Evolutionary conservation across 2,329 filamentous ascomycete genomes (phyloP), one percentile per base, ranked within the genome.

Genomic region (Xylariomycetidae sp.): DNA sequence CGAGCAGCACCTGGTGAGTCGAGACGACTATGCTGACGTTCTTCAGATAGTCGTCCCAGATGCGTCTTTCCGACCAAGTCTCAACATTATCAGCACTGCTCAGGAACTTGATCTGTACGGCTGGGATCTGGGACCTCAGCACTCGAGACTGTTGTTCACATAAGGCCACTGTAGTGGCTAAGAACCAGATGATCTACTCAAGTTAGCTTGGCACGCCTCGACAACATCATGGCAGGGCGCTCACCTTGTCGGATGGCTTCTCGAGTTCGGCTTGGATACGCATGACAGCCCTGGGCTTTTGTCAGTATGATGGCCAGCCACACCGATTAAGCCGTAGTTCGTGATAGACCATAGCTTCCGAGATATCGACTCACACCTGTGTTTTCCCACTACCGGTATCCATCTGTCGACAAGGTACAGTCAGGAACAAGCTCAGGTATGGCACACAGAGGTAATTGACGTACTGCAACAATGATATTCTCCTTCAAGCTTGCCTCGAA

Each of bases 311-410:
- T 10, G n/a, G n/a, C n/a, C n/a, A n/a, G n/a, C n/a, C n/a, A n/a
- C n/a, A n/a, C n/a, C n/a, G n/a, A n/a, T n/a, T n/a, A n/a, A n/a
- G n/a, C n/a, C n/a, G n/a, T n/a, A n/a, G n/a, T n/a, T n/a, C n/a
- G n/a, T n/a, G n/a, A n/a, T n/a, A n/a, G n/a, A n/a, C n/a, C n/a
- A n/a, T n/a, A n/a, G n/a, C n/a, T n/a, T n/a, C n/a, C n/a, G n/a
- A 23, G 29, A 25, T 20, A 31, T 10, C 9, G 12, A 58, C 71
- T 59, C 70, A 85, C 82, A 88, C 74, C 44, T 82, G 78, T 3
- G 84, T 88, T 55, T 89, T 89, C 2, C 84, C 84, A 43, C 75
- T 85, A 1, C 84, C 84, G 0, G 84, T 89, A 41, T 85, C 82
- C 83, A 88, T 88, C 81, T 59, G 34, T 20, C 25, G 15, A 28